Evolutionary conservation across 1,284 basidiomycete genomes (phyloP).

Genomic region (Flammula alnicola): DNA sequence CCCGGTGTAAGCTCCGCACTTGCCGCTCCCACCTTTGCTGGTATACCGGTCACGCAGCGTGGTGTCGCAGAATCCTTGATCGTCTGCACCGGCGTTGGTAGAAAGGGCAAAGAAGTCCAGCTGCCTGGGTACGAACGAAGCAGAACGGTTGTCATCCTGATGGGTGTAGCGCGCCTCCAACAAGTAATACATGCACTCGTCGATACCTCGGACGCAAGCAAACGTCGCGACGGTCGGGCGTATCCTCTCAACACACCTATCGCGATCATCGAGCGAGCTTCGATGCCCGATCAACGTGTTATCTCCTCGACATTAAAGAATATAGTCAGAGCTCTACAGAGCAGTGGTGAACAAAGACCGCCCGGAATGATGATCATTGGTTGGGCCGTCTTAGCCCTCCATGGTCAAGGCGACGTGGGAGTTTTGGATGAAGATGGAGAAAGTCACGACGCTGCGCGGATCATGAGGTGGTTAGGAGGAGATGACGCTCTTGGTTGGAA

Average conservation of each 20-base stretch:
- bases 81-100: conserved; percentile 93
- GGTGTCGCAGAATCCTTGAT: conserved; percentile 90
- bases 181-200: conserved; percentile 74
- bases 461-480: conserved; percentile 60
- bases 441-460: conserved; percentile 51
- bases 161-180: conserved; percentile 90
- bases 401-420: conserved; percentile 54
- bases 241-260: conserved; percentile 86
- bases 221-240: conserved; percentile 50
- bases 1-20: conserved; percentile 91
- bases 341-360: conserved; percentile 84
- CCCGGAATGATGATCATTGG: conserved; percentile 97
- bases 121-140: conserved; percentile 87
- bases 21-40: conserved; percentile 87
- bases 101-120: conserved; percentile 83
- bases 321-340: conserved; percentile 75
- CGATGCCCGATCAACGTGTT: conserved; percentile 89
- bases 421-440: conserved; percentile 55
- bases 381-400: conserved; percentile 80
- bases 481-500: conserved; percentile 52
- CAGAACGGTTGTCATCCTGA: conserved; percentile 84
- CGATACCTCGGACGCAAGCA: conserved; percentile 25
- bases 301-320: conserved; percentile 80
- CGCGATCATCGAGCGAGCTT: conserved; percentile 92
- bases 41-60: conserved; percentile 94